phyloP scores from a whole-genome alignment of 345 rosid genomes.

The Turritis glabra region DNA sequence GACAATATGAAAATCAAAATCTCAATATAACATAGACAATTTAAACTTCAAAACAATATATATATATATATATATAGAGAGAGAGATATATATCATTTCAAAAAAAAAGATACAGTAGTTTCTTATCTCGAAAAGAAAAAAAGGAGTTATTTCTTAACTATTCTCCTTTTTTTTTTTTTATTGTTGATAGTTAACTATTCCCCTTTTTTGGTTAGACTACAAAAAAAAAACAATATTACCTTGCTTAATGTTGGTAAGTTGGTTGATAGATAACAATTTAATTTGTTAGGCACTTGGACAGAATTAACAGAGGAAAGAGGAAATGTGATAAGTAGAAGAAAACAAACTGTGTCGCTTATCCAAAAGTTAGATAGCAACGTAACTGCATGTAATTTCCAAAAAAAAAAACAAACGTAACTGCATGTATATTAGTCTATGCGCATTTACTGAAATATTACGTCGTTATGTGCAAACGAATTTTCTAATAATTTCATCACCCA shows the following conservation, averaged over 20 bases:
- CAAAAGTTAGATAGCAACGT: background rate
- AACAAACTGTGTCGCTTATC: background rate
- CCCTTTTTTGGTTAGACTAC: background rate
- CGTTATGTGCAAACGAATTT: too few species aligned
- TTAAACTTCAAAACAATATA: background rate
- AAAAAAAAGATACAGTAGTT: too few species aligned
- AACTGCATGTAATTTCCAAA: too few species aligned
- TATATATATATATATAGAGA: background rate
- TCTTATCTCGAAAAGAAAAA: background rate
- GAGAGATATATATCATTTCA: too few species aligned
- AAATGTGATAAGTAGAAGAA: conserved; percentile 2
- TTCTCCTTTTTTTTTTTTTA: background rate
- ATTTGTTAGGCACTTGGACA: background rate
- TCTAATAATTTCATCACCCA: too few species aligned
- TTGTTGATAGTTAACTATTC: background rate
- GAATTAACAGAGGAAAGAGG: background rate
- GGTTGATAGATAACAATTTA: background rate
- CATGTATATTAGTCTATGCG: background rate
- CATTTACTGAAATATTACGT: background rate
- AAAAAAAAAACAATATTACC: too few species aligned
- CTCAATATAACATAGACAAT: background rate
- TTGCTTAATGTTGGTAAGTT: background rate
- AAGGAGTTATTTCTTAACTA: background rate
- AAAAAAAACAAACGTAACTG: too few species aligned
- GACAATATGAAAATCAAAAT: conserved; percentile 17